Conservation (phyloP, 2,329 filamentous ascomycete species). For the Botryotinia calthae region DNA sequence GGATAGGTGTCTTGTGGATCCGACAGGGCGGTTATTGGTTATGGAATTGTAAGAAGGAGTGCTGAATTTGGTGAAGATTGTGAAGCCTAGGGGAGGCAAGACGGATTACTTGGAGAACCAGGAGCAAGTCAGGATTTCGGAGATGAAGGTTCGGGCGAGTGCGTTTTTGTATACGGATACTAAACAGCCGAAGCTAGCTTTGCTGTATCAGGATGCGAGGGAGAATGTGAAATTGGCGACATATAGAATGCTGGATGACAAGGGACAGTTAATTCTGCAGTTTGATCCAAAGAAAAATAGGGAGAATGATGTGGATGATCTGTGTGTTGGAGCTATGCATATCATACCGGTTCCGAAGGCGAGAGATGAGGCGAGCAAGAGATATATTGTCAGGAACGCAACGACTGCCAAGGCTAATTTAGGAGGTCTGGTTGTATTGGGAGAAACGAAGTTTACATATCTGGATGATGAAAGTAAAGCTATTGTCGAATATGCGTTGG, state of each 20-base stretch:
- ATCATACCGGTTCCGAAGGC: constrained; percentile 61
- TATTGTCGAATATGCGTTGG: constrained; percentile 61
- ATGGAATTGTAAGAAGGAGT: constrained; percentile 68
- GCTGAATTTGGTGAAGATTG: constrained; percentile 61
- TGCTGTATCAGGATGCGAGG: constrained; percentile 63
- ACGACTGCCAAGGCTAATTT: constrained; percentile 52
- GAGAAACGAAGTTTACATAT: constrained; percentile 80
- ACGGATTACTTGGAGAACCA: constrained; percentile 59
- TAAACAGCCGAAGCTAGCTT: constrained; percentile 57
- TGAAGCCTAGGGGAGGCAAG: constrained; percentile 52
- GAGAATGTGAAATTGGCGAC: constrained; percentile 56
- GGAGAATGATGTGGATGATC: constrained; percentile 52
- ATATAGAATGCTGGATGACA: constrained; percentile 60
- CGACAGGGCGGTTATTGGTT: constrained; percentile 66
- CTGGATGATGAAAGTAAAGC: constrained; percentile 74
- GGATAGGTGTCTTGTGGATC: constrained; percentile 81
- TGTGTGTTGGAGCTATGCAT: constrained; percentile 56
- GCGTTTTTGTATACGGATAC: constrained; percentile 60
- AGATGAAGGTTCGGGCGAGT: constrained; percentile 64
- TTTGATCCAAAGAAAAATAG: constrained; percentile 57
- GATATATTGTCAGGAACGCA: constrained; percentile 57
- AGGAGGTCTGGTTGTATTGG: constrained; percentile 71
- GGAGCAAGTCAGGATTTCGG: constrained; percentile 60
- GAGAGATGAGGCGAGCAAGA: constrained; percentile 55
- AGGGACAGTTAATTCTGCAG: constrained; percentile 47